phyloP scores from a whole-genome alignment of 208 protist species.

The Polymyxa betae region DNA sequence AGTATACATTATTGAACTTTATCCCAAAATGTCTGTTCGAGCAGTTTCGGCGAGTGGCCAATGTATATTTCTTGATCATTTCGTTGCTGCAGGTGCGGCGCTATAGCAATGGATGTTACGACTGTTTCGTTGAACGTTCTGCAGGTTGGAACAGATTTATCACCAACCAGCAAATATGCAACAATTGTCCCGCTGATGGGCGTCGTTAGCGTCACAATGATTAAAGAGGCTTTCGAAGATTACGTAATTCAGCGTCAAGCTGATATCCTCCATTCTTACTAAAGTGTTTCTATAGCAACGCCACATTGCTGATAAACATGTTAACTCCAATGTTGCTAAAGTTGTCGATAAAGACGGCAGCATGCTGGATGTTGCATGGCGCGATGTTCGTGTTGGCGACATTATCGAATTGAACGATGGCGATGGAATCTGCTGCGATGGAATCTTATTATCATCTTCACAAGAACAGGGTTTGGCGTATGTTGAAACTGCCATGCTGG shows the following conservation, averaged over 20 bases:
- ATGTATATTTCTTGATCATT: constrained; percentile 94
- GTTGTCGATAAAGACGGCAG: not conserved
- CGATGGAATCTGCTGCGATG: constrained; percentile 55
- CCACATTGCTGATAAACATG: not conserved
- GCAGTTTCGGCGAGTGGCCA: constrained; percentile 90
- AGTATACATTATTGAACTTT: not conserved
- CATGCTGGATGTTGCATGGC: constrained; percentile 65
- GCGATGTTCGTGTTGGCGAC: constrained; percentile 74
- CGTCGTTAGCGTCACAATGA: constrained; percentile 71
- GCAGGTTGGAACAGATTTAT: constrained; percentile 67
- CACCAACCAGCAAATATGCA: constrained; percentile 86
- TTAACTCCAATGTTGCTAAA: not conserved
- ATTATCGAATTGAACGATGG: constrained; percentile 63
- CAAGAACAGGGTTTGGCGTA: constrained; percentile 55
- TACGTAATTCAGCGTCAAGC: constrained; percentile 53
- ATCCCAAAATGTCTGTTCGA: constrained; percentile 85
- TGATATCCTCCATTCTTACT: not conserved
- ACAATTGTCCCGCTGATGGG: constrained; percentile 72
- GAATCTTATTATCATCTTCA: constrained; percentile 36
- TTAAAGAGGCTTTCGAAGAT: constrained; percentile 77
- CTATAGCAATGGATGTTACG: constrained; percentile 64
- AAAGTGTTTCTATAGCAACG: not conserved
- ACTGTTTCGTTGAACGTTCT: constrained; percentile 60
- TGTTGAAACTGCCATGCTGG: constrained; percentile 61
- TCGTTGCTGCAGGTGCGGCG: constrained; percentile 77